Conservation (phyloP, 2,329 filamentous ascomycete genomes). For the Penicillium sp. region DNA sequence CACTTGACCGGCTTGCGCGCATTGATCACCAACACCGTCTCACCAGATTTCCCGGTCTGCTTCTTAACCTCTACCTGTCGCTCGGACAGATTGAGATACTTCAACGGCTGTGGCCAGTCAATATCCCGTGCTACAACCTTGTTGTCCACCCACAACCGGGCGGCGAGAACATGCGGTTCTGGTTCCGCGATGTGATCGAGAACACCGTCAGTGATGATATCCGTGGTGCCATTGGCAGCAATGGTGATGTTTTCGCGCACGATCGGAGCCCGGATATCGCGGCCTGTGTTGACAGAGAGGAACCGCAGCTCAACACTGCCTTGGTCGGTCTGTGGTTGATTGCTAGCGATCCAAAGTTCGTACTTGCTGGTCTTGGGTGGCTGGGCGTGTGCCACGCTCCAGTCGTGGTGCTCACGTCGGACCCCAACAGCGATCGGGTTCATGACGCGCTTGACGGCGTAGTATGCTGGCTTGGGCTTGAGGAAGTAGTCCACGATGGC, state of each 20-base stretch:
- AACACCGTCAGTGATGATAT: slow-evolving; percentile 47
- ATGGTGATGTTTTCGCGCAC: slow-evolving; percentile 49
- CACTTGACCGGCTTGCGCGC: slow-evolving; percentile 56
- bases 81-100: slow-evolving; percentile 55
- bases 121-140: slow-evolving; percentile 54
- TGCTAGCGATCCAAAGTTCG: slow-evolving; percentile 58
- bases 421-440: slow-evolving; percentile 57
- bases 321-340: slow-evolving; percentile 31
- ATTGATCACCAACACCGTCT: slow-evolving; percentile 43
- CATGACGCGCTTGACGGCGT: slow-evolving; percentile 57
- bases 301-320: slow-evolving; percentile 46
- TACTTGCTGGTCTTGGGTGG: slow-evolving; percentile 53
- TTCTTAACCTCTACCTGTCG: slow-evolving; percentile 48
- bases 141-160: slow-evolving; percentile 53
- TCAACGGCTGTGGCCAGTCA: slow-evolving; percentile 61
- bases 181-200: slow-evolving; percentile 50
- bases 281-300: slow-evolving; percentile 54
- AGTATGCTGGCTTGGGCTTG: slow-evolving; percentile 61
- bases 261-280: slow-evolving; percentile 52
- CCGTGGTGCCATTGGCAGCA: slow-evolving; percentile 55
- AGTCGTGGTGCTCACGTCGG: slow-evolving; percentile 57
- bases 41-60: slow-evolving; percentile 32
- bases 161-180: slow-evolving; percentile 55
- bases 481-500: slow-evolving; percentile 61
- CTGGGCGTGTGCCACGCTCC: slow-evolving; percentile 58